Conservation (phyloP, 805 yeast species). For the Pichia scutulata region DNA sequence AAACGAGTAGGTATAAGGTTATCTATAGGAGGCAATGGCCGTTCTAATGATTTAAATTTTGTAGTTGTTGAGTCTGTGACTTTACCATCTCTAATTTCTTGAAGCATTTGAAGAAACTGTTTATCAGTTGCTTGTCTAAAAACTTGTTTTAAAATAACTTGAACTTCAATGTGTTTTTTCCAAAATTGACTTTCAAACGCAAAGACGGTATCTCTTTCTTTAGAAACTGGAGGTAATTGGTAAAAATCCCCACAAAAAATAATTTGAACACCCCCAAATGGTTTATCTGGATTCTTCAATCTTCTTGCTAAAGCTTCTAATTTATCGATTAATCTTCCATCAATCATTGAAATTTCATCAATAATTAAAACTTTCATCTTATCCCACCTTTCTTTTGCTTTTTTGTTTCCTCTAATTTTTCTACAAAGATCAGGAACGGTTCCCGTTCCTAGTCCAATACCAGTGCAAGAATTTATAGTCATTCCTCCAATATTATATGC, state of each 20-base stretch:
- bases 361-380: constrained; percentile 51
- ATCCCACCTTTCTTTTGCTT: constrained; percentile 48
- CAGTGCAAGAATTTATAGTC: constrained; percentile 70
- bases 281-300: constrained; percentile 36
- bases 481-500: constrained; percentile 77
- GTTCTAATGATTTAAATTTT: constrained; percentile 44
- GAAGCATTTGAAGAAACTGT: constrained; percentile 63
- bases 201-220: constrained; percentile 32
- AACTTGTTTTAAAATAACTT: constrained; percentile 55
- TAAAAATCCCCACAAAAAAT: constrained; percentile 76
- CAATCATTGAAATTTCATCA: constrained; percentile 79
- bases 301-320: constrained; percentile 51
- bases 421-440: constrained; percentile 37
- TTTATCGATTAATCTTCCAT: constrained; percentile 58
- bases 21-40: constrained; percentile 43
- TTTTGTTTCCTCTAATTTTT: constrained; percentile 46
- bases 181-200: constrained; percentile 63
- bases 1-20: constrained; percentile 69
- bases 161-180: constrained; percentile 47
- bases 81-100: constrained; percentile 61
- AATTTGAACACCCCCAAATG: constrained; percentile 78
- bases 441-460: constrained; percentile 67
- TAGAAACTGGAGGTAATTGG: constrained; percentile 70
- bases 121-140: constrained; percentile 74
- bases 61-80: constrained; percentile 40